Base-by-base conservation (phyloP, 257 asterid genomes). In the Lavandula angustifolia region DNA sequence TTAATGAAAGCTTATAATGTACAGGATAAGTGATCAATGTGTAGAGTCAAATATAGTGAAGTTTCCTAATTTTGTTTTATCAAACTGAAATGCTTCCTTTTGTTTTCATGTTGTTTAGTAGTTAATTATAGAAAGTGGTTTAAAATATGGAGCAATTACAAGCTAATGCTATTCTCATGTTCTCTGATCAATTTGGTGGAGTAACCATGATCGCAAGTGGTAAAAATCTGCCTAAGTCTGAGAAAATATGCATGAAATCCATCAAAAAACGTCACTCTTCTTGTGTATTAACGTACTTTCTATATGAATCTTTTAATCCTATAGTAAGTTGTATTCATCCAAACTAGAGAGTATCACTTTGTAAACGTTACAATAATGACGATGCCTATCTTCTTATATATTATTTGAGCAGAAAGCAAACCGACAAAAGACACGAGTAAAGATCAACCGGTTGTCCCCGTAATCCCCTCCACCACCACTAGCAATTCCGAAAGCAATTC, bases 401-500 rank as follows among this genome's bases (percentile, higher is more conserved):
- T 38, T 38, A 0, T 38, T 9, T 6, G 11, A 62, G 46, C 80
- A 80, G 94, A 83, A 68, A 79, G 70, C 70, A 86, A 83, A 79
- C 79, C 88, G 5, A 66, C 80, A 18, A 77, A 79, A 7, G 76
- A 66, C 64, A 51, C 84, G 14, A 78, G 70, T 77, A 68, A 18
- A 77, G 85, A 76, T 66, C 87, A 74, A 58, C 78, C 79, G 16
- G 75, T 33, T 57, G 77, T 73, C 43, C 63, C 77, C 3, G 77
- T 70, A 17, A 71, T 70, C 48, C 76, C 85, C 3, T 82, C 89
- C 71, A 76, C 86, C 62, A 73, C 80, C 12, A 76, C 87, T 6
- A 85, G 92, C 77, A 80, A 76, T 51, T 78, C 79, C 3, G 86
- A 78, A 62, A 80, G 87, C 79, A 76, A 40, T 61, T 76, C 87